phyloP scores from a whole-genome alignment of 1,284 basidiomycete species.

The Macrocystidia cucumis region DNA sequence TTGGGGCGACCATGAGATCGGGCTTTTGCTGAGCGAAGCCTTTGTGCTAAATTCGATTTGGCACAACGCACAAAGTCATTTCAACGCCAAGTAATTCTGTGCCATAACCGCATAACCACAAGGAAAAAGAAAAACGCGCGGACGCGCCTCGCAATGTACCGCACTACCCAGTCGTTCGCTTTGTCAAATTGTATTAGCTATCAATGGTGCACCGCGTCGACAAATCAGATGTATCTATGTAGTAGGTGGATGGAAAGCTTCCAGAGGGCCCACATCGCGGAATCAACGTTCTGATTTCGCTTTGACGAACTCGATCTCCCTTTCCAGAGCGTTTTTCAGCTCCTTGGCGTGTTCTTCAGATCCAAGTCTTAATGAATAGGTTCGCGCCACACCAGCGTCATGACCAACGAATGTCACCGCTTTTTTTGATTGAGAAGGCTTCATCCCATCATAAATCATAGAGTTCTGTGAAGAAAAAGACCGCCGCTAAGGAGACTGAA shows the following conservation, averaged over 20 bases:
- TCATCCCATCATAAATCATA: slow-evolving; percentile 46
- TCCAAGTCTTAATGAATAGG: slow-evolving; percentile 59
- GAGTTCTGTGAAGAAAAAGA: slow-evolving; percentile 55
- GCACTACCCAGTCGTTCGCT: too few species aligned
- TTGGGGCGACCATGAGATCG: slow-evolving; percentile 95
- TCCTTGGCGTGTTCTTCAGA: slow-evolving; percentile 52
- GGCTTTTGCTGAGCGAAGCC: slow-evolving; percentile 91
- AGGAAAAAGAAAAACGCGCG: too few species aligned
- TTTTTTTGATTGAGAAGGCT: slow-evolving; percentile 41
- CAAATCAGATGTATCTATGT: slow-evolving; percentile 8
- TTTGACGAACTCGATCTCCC: slow-evolving; percentile 48
- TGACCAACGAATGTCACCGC: slow-evolving; percentile 62
- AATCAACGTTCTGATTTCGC: slow-evolving; percentile 17
- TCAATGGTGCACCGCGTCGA: too few species aligned
- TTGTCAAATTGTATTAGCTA: too few species aligned
- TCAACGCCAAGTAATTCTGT: slow-evolving; percentile 51
- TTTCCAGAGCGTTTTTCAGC: slow-evolving; percentile 53
- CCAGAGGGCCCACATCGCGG: background rate
- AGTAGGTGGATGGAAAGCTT: slow-evolving; percentile 2
- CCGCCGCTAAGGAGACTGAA: slow-evolving; percentile 6
- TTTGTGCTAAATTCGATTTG: slow-evolving; percentile 92
- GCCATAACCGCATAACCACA: too few species aligned
- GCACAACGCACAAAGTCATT: slow-evolving; percentile 93
- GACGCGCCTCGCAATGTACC: background rate
- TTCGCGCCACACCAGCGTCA: slow-evolving; percentile 46